phyloP scores from a whole-genome alignment of 306 rosid genomes.

The Morella rubra region DNA sequence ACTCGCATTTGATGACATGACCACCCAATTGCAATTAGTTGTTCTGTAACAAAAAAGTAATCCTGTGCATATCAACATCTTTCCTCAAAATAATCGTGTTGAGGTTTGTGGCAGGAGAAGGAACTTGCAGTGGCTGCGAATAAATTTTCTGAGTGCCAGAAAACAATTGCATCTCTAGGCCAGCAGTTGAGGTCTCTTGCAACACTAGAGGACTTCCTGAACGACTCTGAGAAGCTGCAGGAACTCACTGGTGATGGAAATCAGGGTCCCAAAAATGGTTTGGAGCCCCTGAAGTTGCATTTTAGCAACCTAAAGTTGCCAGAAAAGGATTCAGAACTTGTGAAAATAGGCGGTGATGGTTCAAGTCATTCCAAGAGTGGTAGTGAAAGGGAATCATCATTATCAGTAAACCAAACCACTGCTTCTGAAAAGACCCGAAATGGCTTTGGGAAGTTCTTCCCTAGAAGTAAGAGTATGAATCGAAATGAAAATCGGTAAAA shows the following conservation, averaged over 20 bases:
- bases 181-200: constrained; percentile 65
- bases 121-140: constrained; percentile 67
- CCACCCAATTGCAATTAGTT: background rate
- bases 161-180: constrained; percentile 80
- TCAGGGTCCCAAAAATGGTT: constrained; percentile 22
- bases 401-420: constrained; percentile 32
- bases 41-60: background rate
- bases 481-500: constrained; percentile 28
- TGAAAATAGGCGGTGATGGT: background rate
- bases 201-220: constrained; percentile 60
- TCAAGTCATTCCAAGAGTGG: constrained; percentile 1
- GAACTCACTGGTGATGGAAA: constrained; percentile 31
- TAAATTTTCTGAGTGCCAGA: constrained; percentile 72
- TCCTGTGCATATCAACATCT: background rate
- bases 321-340: constrained; percentile 21
- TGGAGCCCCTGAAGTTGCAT: constrained; percentile 29
- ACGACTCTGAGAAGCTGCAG: constrained; percentile 45
- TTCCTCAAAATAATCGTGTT: background rate
- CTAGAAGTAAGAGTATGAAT: constrained; percentile 42
- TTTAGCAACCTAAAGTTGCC: constrained; percentile 24
- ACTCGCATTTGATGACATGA: background rate
- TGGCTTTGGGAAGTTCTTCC: constrained; percentile 36
- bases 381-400: constrained; percentile 13
- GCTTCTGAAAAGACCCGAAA: constrained; percentile 34
- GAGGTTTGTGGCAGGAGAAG: constrained; percentile 53